Percentiles rank a stretch among this genome's conserved stretches.
Evolutionary conservation across 495 filamentous ascomycete genomes (phyloP).

Genomic region (Talaromyces adpressus): DNA sequence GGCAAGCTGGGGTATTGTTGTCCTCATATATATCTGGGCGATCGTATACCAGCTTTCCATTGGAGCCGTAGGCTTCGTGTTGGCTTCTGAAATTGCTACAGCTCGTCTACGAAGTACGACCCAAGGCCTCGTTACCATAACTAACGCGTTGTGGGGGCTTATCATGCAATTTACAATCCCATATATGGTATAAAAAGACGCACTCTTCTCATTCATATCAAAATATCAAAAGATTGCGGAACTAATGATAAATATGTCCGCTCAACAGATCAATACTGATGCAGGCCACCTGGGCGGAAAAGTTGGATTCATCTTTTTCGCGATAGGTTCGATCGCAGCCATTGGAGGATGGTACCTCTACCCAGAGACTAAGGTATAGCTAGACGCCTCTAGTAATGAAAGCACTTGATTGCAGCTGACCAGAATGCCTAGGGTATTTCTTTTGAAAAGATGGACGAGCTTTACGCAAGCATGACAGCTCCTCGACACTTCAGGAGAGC

Average conservation of each 20-base stretch:
- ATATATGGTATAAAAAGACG: conserved; percentile 15
- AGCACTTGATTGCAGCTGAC: not conserved
- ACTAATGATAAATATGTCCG: not conserved
- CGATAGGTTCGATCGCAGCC: conserved; percentile 12
- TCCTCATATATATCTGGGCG: conserved; percentile 18
- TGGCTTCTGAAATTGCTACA: conserved; percentile 17
- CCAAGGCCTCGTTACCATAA: conserved; percentile 19
- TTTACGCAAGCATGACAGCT: conserved; percentile 12
- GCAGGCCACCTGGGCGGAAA: conserved; percentile 16
- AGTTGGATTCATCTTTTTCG: conserved; percentile 17
- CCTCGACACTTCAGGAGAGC: conserved; percentile 6
- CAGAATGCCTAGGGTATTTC: conserved; percentile 4
- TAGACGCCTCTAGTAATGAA: not conserved
- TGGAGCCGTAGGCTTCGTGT: conserved; percentile 15
- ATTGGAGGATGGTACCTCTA: conserved; percentile 16
- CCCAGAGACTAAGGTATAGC: conserved; percentile 15
- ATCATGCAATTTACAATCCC: conserved; percentile 19
- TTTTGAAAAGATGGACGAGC: conserved; percentile 14
- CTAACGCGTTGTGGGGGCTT: conserved; percentile 14
- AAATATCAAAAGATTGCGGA: not conserved
- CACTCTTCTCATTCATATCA: not conserved
- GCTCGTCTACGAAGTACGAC: conserved; percentile 14
- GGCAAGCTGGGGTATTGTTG: conserved; percentile 17
- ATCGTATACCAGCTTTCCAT: conserved; percentile 19
- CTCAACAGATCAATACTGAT: conserved; percentile 15